A percentile compares a stretch with the other conserved stretches of the same genome.
Conservation (phyloP, 768 basidiomycete genomes). For the Boletus rubropictus region DNA sequence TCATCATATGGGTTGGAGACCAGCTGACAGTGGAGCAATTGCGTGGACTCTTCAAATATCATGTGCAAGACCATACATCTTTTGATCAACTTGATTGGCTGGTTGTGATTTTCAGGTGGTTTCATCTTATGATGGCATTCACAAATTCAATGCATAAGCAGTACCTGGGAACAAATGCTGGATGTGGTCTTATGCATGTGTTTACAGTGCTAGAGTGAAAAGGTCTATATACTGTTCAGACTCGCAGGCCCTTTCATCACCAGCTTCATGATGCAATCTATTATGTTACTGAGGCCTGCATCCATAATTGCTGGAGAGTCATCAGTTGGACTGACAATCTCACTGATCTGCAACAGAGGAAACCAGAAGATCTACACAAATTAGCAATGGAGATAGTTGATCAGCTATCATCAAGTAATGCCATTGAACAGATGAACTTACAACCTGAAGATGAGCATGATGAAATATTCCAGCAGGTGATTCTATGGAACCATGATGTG, state of each 20-base stretch:
- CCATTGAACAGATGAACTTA: not conserved
- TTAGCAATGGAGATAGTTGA: not conserved
- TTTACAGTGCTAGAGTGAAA: not conserved
- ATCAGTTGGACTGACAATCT: not conserved
- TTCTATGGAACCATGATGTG: not conserved
- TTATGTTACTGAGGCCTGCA: not conserved
- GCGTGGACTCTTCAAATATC: slow-evolving; percentile 31
- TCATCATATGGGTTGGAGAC: slow-evolving; percentile 34
- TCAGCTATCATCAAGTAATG: not conserved
- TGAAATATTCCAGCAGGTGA: not conserved
- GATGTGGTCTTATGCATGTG: not conserved
- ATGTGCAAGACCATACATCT: too few species aligned
- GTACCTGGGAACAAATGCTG: too few species aligned
- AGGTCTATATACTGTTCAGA: not conserved
- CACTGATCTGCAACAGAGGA: not conserved
- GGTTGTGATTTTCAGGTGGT: too few species aligned
- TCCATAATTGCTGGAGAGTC: not conserved
- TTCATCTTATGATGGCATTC: too few species aligned
- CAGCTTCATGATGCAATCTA: not conserved
- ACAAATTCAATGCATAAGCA: too few species aligned
- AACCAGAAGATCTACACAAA: not conserved
- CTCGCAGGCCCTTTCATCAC: not conserved
- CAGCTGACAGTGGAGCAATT: slow-evolving; percentile 36
- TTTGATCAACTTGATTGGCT: too few species aligned
- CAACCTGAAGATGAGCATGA: not conserved